phyloP scores from a whole-genome alignment of 331 rosid genomes.

The Phaseolus coccineus region DNA sequence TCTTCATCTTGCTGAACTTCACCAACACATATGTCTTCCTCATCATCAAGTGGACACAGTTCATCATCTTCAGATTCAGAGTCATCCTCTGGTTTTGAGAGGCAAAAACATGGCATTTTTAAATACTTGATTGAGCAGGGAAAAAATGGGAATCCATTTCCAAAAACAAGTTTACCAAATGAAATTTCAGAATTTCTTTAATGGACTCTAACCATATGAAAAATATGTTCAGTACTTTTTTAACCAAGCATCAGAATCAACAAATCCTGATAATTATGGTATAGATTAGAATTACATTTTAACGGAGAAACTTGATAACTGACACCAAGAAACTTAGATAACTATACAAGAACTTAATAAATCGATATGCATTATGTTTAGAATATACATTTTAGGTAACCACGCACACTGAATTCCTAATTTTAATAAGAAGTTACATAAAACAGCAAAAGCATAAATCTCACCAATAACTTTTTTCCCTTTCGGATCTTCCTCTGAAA shows the following conservation, averaged over 20 bases:
- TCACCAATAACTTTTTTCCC: constrained; percentile 77
- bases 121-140: background rate
- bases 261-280: constrained; percentile 16
- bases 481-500: constrained; percentile 70
- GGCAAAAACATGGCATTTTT: constrained; percentile 25
- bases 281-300: constrained; percentile 22
- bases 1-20: constrained; percentile 50
- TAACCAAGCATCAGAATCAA: constrained; percentile 36
- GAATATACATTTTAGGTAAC: constrained; percentile 20
- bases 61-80: constrained; percentile 62
- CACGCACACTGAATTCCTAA: constrained; percentile 8
- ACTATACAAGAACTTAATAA: background rate
- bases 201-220: constrained; percentile 21
- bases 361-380: constrained; percentile 30
- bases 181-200: constrained; percentile 36
- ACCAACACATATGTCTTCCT: constrained; percentile 52
- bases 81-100: constrained; percentile 52
- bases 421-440: background rate
- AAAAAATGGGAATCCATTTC: background rate
- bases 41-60: constrained; percentile 47
- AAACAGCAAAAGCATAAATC: constrained; percentile 43
- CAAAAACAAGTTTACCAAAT: constrained; percentile 30
- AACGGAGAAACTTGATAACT: constrained; percentile 33
- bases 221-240: constrained; percentile 16
- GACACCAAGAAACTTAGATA: background rate